Conservation (phyloP, 2,329 filamentous ascomycete genomes). For the Rhexocercosporidium sp. region DNA sequence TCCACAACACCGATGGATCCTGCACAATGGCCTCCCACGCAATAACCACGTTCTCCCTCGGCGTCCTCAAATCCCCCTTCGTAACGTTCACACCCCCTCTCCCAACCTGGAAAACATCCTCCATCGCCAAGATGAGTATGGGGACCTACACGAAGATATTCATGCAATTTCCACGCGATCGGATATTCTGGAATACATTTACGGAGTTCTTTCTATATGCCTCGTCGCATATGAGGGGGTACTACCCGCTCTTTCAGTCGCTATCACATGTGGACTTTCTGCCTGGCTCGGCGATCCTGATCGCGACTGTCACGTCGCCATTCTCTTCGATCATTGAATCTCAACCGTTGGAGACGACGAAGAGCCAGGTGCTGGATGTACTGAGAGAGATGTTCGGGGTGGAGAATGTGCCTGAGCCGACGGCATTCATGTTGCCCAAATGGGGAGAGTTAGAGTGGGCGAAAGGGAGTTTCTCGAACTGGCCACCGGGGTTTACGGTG, state of each 20-base stretch:
- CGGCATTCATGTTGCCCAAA: constrained; percentile 57
- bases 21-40: constrained; percentile 66
- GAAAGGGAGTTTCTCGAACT: constrained; percentile 70
- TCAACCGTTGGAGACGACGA: constrained; percentile 62
- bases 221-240: constrained; percentile 25
- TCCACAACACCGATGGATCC: constrained; percentile 54
- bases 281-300: constrained; percentile 66
- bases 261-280: constrained; percentile 62
- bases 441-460: constrained; percentile 53
- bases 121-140: constrained; percentile 69
- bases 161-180: constrained; percentile 62
- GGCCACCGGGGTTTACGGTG: constrained; percentile 66
- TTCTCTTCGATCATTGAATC: constrained; percentile 63
- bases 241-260: constrained; percentile 69
- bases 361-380: constrained; percentile 33
- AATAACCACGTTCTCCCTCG: constrained; percentile 70
- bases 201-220: constrained; percentile 49
- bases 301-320: constrained; percentile 64
- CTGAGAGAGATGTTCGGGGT: constrained; percentile 53
- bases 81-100: constrained; percentile 63
- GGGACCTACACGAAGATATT: constrained; percentile 78
- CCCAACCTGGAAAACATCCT: constrained; percentile 67
- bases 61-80: constrained; percentile 67
- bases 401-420: constrained; percentile 53
- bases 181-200: constrained; percentile 66